phyloP scores from a whole-genome alignment of 805 yeast genomes.

The Candida suzukii region DNA sequence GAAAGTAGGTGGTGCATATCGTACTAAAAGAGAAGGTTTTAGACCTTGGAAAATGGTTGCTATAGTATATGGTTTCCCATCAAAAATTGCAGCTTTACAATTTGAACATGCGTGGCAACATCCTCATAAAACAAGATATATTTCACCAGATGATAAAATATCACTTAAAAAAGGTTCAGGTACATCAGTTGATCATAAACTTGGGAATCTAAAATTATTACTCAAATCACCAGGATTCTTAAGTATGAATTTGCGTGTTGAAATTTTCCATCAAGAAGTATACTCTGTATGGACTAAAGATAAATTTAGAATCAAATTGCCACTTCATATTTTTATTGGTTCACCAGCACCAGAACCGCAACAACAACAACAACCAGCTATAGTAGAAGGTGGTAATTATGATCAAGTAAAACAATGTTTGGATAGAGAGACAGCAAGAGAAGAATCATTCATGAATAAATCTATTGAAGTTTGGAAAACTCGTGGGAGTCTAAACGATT shows the following conservation, averaged over 20 bases:
- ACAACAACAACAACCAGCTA: conserved; percentile 1
- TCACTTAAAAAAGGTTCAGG: conserved; percentile 31
- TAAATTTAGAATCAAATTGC: conserved; percentile 19
- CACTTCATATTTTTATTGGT: conserved; percentile 15
- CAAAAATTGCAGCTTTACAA: conserved; percentile 61
- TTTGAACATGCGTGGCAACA: conserved; percentile 88
- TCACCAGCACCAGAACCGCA: no score
- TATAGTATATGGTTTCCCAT: conserved; percentile 66
- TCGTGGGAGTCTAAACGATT: neutral
- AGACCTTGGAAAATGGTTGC: conserved; percentile 72
- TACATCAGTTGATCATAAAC: conserved; percentile 34
- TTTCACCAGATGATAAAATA: conserved; percentile 32
- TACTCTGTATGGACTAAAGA: conserved; percentile 30
- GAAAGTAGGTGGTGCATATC: conserved; percentile 57
- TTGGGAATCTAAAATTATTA: conserved; percentile 42
- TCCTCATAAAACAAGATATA: conserved; percentile 56
- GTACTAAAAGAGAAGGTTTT: conserved; percentile 48
- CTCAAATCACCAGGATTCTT: conserved; percentile 36
- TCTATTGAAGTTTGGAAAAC: conserved; percentile 8
- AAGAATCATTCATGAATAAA: conserved; percentile 9
- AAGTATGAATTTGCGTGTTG: conserved; percentile 37
- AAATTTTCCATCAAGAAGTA: conserved; percentile 31
- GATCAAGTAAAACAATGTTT: conserved; percentile 17
- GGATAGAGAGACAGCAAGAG: conserved; percentile 4
- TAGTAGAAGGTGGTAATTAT: conserved; percentile 23